Base-by-base conservation (phyloP, 1,284 basidiomycete genomes). In the Apiotrichum laibachii region DNA sequence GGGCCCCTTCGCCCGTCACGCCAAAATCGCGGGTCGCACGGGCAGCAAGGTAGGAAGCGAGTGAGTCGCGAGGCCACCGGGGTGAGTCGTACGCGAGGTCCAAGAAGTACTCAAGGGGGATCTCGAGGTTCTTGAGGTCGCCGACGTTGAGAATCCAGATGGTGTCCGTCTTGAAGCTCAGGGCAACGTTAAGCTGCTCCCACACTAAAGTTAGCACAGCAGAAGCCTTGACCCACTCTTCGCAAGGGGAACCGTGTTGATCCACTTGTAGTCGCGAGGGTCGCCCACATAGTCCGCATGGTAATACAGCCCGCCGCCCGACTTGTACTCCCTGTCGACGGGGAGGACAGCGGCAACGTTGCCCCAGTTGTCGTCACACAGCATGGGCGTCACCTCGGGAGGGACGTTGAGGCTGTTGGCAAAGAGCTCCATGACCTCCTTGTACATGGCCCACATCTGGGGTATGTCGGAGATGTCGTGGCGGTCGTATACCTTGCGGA, bases 11-110 rank as follows among this genome's bases (percentile, higher is more conserved):
- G 26, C 80, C 74, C 0, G 74, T 59, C 1, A 72, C 50, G 37
- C 82, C 84, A 68, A 88, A 88, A 65, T 88, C 87, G 18, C 86
- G 81, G 57, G 82, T 78, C 0, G 86, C 86, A 85, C 85, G 86
- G 42, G 68, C 67, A 2, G 76, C 77, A 35, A 86, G 82, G 68
- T 83, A 89, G 9, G 71, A 76, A 50, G 81, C 71, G 42, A 87
- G 67, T 62, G 86, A 86, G 56, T 81, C 77, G 10, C 77, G 79
- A 18, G 78, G 81, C 82, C 83, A 70, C 12, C 78, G 72, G 0
- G 82, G 77, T 0, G 83, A 74, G 66, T 88, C 81, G 81, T 84
- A 89, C 1, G 82, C 86, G 50, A 83, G 82, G 19, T 78, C 80
- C 63, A 88, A 77, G 80, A 86, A 88, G 71, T 86, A 88, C 63